These are phyloP conservation scores for Astraeus odoratus DNA, from an alignment of 768 basidiomycete genomes.

Conservation along the genomic window DNA sequence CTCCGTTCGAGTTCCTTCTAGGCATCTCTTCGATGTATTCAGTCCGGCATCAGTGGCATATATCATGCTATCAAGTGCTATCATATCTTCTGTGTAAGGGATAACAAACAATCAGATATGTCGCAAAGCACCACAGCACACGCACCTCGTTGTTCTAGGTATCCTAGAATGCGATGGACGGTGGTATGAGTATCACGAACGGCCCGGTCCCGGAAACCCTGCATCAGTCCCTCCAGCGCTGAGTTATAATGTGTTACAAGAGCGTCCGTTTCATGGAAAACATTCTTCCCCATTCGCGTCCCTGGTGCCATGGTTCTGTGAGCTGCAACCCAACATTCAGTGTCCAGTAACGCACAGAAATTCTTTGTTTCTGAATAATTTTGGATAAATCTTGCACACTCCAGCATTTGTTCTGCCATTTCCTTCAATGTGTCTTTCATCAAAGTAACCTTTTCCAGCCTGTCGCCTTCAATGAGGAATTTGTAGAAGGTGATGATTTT, in stretches of 20 bases:
- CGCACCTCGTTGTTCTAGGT: too few species aligned
- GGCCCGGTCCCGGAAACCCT: neutral
- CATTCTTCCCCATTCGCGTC: neutral
- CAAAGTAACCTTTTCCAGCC: neutral
- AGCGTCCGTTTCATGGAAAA: neutral
- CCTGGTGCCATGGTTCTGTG: neutral
- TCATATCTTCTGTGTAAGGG: too few species aligned
- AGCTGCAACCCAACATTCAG: neutral
- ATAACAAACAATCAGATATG: too few species aligned
- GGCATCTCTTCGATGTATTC: neutral
- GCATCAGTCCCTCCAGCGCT: neutral
- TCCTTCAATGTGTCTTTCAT: neutral
- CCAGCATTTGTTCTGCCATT: slow-evolving; percentile 15
- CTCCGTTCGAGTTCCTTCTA: neutral
- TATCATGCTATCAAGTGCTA: neutral
- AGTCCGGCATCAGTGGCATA: neutral
- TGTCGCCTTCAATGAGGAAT: neutral
- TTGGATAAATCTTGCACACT: slow-evolving; percentile 9
- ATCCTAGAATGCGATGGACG: neutral
- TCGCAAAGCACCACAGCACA: too few species aligned
- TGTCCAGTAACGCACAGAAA: neutral
- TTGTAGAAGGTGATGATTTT: slow-evolving; percentile 1
- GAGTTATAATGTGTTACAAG: neutral
- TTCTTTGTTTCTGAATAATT: neutral
- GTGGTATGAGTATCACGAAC: neutral